Conservation (phyloP, 352 stramenopile species). For the Phytophthora vignae region DNA sequence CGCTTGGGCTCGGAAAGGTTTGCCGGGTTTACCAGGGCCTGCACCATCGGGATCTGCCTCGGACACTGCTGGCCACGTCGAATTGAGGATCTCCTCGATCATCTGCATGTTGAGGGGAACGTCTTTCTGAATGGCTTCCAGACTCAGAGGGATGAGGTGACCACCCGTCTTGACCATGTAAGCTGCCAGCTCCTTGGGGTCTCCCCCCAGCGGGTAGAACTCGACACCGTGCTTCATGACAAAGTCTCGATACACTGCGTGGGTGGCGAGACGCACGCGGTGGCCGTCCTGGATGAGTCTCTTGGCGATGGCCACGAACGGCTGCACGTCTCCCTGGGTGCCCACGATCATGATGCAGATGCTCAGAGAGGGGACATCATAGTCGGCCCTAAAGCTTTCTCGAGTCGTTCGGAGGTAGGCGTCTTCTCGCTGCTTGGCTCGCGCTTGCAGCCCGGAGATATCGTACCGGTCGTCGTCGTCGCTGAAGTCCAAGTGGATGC, state of each 20-base stretch:
- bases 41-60: slow-evolving; percentile 78
- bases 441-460: slow-evolving; percentile 45
- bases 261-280: slow-evolving; percentile 91
- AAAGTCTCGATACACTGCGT: slow-evolving; percentile 88
- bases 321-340: slow-evolving; percentile 88
- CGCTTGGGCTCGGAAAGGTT: slow-evolving; percentile 87
- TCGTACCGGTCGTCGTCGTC: slow-evolving; percentile 56
- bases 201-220: slow-evolving; percentile 81
- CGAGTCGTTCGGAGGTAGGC: slow-evolving; percentile 18
- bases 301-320: slow-evolving; percentile 88
- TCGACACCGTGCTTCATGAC: slow-evolving; percentile 79
- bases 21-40: slow-evolving; percentile 45
- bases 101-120: slow-evolving; percentile 90
- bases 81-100: slow-evolving; percentile 90
- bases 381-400: slow-evolving; percentile 25
- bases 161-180: slow-evolving; percentile 94
- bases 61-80: slow-evolving; percentile 90
- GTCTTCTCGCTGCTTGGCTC: slow-evolving; percentile 30
- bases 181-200: slow-evolving; percentile 79
- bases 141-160: slow-evolving; percentile 73
- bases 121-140: slow-evolving; percentile 67
- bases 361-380: slow-evolving; percentile 57
- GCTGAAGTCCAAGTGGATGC: slow-evolving; percentile 60
- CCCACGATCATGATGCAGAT: slow-evolving; percentile 94
- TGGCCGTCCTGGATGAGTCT: slow-evolving; percentile 87